Conservation (phyloP, 2,329 filamentous ascomycete genomes). For the Stachybotrys chartarum region DNA sequence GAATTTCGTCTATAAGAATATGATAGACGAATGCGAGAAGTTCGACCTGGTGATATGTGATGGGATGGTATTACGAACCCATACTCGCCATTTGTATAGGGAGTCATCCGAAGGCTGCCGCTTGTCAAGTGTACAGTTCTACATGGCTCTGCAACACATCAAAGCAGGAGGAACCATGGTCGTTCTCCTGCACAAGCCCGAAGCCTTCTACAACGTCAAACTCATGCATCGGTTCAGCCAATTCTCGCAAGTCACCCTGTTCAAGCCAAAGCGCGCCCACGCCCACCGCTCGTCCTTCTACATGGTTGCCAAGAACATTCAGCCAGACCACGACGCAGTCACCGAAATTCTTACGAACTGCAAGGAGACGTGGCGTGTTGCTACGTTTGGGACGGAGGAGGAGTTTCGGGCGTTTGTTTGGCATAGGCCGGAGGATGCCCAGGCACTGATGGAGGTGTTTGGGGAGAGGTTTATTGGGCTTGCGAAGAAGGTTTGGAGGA, state of each 20-base stretch:
- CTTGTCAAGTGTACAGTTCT: constrained; percentile 30
- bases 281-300: constrained; percentile 43
- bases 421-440: neutral
- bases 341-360: neutral
- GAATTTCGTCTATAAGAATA: constrained; percentile 18
- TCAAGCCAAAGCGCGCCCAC: constrained; percentile 36
- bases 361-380: neutral
- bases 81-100: constrained; percentile 23
- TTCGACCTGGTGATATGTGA: constrained; percentile 42
- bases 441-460: neutral
- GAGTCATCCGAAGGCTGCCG: constrained; percentile 26
- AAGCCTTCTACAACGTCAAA: constrained; percentile 28
- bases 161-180: constrained; percentile 41
- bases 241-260: constrained; percentile 30
- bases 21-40: constrained; percentile 7
- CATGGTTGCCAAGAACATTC: constrained; percentile 37
- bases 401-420: neutral
- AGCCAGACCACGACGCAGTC: constrained; percentile 3
- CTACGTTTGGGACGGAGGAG: neutral
- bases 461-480: neutral
- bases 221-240: constrained; percentile 29
- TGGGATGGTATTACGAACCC: constrained; percentile 36
- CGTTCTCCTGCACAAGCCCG: constrained; percentile 40
- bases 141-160: constrained; percentile 38
- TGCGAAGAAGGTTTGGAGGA: neutral